Base-by-base conservation (phyloP, 2,329 filamentous ascomycete species). In the Fonsecaea multimorphosa region DNA sequence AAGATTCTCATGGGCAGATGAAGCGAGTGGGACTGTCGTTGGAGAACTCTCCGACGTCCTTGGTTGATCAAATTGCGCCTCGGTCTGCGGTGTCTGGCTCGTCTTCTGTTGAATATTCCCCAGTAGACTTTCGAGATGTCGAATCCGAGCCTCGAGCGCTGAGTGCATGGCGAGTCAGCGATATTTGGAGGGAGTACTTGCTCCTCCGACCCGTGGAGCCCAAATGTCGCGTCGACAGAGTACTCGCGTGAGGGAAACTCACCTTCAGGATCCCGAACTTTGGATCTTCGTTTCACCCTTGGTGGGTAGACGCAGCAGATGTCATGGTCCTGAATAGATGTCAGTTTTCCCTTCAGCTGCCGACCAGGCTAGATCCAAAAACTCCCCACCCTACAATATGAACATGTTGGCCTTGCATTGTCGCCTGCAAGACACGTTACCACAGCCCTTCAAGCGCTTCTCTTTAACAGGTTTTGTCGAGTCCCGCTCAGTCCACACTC, bases 381-480 rank as follows among this genome's bases (percentile, higher is more conserved):
- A 19, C 46, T 31, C 49, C 8, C 27, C 49, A 52, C 49, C n/a
- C 22, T 52, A 8, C 49, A 52, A 27, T 52, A 52, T 27, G 49
- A 52, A 27, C 49, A 52, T 11, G 49, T 52, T 52, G 49, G 49
- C 8, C 49, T 52, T 52, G 49, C 4, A 31, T 52, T 52, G 12
- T 52, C 49, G 19, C 49, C 49, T 52, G 49, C 49, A 8, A 52
- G 49, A 27, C 49, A 52, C 49, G 22, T 52, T 52, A 52, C 49
- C 49, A 52, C 3, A 51, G 44, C 12, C 12, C 5, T 51, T n/a
- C 44, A 51, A 22, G 16, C 40, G 16, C 40, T 27, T 51, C 19
- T 19, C 4, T 19, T 6, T 2, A 6, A 51, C 14, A 51, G 6
- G 2, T n/a, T n/a, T 19, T 9, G 44, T 51, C 44, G 19, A 27